Evolutionary conservation across 345 rosid species (phyloP).

Genomic region (Rhodamnia rubescens): DNA sequence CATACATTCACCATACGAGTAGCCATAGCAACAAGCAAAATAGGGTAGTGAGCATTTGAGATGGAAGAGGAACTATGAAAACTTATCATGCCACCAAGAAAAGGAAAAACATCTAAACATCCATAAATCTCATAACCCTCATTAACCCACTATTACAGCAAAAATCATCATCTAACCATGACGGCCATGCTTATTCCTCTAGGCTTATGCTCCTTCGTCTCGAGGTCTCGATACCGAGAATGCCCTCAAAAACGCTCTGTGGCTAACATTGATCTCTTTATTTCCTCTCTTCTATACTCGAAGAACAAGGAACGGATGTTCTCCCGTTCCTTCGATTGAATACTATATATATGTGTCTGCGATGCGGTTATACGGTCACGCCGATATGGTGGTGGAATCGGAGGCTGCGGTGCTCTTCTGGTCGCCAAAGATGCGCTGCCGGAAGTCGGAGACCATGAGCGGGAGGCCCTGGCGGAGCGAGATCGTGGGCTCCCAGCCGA

Average conservation of each 20-base stretch:
- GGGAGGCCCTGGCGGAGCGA: conserved; percentile 75
- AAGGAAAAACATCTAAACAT: background rate
- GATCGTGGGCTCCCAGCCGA: conserved; percentile 68
- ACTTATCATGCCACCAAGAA: background rate
- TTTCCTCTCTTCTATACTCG: background rate
- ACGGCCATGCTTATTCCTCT: background rate
- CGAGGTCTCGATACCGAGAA: background rate
- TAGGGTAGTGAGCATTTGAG: background rate
- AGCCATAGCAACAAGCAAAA: too few species aligned
- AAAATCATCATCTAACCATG: background rate
- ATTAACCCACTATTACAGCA: background rate
- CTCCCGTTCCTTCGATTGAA: background rate
- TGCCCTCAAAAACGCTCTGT: background rate
- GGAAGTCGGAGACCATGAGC: conserved; percentile 68
- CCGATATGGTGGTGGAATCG: background rate
- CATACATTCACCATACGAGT: background rate
- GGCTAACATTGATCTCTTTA: background rate
- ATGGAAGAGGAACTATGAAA: background rate
- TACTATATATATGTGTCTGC: background rate
- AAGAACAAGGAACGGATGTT: background rate
- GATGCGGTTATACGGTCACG: background rate
- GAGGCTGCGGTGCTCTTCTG: background rate
- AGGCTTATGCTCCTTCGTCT: background rate
- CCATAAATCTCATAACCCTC: background rate
- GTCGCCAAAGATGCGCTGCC: conserved; percentile 62